Evolutionary conservation across 805 yeast genomes (phyloP).

Genomic region (Candida manassasensis): DNA sequence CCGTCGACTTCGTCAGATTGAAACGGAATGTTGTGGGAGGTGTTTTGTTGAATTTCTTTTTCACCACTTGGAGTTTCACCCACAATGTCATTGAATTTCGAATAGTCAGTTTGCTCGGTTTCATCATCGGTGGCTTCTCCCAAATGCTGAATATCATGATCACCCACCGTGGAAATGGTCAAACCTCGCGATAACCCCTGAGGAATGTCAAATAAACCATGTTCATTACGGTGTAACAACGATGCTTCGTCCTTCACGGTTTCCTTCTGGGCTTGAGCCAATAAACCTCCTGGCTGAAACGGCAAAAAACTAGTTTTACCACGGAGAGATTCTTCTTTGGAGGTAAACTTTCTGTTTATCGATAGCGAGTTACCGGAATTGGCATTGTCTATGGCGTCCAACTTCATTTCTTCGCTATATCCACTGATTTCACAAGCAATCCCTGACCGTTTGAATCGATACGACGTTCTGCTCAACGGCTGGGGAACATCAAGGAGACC

Average conservation of each 20-base stretch:
- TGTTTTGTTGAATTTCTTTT: background rate
- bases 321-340: slow-evolving; percentile 54
- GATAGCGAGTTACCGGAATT: slow-evolving; percentile 70
- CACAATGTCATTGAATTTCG: background rate
- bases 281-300: slow-evolving; percentile 85
- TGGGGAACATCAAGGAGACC: slow-evolving; percentile 56
- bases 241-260: slow-evolving; percentile 27
- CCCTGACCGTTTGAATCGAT: slow-evolving; percentile 70
- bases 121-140: slow-evolving; percentile 13
- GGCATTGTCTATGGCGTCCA: slow-evolving; percentile 46
- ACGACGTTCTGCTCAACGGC: slow-evolving; percentile 56
- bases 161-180: slow-evolving; percentile 14
- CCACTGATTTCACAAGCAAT: slow-evolving; percentile 64
- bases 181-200: slow-evolving; percentile 81
- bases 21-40: slow-evolving; percentile 15
- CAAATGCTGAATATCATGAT: slow-evolving; percentile 10
- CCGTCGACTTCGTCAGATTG: slow-evolving; percentile 47
- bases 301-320: slow-evolving; percentile 80
- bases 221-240: slow-evolving; percentile 56
- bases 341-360: slow-evolving; percentile 60
- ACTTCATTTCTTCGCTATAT: slow-evolving; percentile 50
- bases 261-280: slow-evolving; percentile 15
- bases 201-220: slow-evolving; percentile 77
- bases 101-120: slow-evolving; percentile 1
- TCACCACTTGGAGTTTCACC: background rate